Percentiles rank a stretch among this genome's conserved stretches.
Evolutionary conservation across 768 basidiomycete genomes (phyloP).

Genomic region (Serendipita sp.): DNA sequence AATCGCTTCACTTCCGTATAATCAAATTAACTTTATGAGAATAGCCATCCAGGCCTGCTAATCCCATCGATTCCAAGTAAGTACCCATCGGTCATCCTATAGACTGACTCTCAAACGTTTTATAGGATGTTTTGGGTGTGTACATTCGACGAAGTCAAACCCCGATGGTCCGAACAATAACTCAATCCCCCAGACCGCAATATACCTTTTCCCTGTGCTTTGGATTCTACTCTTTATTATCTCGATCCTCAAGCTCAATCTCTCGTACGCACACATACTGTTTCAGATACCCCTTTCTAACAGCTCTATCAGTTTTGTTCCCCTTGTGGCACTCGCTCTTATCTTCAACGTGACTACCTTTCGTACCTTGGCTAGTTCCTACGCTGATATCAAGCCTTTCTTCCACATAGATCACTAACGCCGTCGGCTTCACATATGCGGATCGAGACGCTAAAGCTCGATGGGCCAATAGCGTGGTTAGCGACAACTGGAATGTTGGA

Average conservation of each 20-base stretch:
- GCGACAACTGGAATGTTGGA: slow-evolving; percentile 55
- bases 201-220: slow-evolving; percentile 76
- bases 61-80: slow-evolving; percentile 75
- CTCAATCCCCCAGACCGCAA: slow-evolving; percentile 42
- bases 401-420: slow-evolving; percentile 50
- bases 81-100: slow-evolving; percentile 15
- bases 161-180: neutral
- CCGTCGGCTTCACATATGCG: slow-evolving; percentile 91
- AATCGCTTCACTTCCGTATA: neutral
- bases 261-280: slow-evolving; percentile 43
- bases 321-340: slow-evolving; percentile 83
- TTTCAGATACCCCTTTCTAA: slow-evolving; percentile 8
- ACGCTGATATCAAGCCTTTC: neutral
- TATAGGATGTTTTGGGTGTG: slow-evolving; percentile 82
- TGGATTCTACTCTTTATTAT: slow-evolving; percentile 82
- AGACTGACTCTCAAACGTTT: slow-evolving; percentile 7
- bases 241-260: slow-evolving; percentile 73
- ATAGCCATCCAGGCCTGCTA: slow-evolving; percentile 76
- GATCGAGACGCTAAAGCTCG: slow-evolving; percentile 87
- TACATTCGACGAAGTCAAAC: slow-evolving; percentile 16
- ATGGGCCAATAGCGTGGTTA: slow-evolving; percentile 65
- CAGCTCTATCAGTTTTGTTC: slow-evolving; percentile 55
- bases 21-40: neutral
- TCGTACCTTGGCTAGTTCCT: neutral
- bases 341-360: slow-evolving; percentile 54